Evolutionary conservation across 208 protist genomes (phyloP).

Genomic region (Wallacemonas rigidus): DNA sequence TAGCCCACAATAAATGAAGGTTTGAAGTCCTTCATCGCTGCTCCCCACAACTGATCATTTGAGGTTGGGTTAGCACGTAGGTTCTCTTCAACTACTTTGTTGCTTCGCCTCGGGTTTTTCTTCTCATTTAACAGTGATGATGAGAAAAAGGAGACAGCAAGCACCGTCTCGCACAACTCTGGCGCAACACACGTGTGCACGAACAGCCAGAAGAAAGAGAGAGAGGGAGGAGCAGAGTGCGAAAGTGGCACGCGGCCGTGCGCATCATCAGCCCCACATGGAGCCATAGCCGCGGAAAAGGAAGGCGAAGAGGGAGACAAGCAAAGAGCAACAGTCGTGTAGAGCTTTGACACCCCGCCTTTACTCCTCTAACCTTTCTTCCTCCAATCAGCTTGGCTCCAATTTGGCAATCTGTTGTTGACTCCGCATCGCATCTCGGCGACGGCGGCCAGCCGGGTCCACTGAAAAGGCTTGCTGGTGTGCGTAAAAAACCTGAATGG

Average conservation of each 20-base stretch:
- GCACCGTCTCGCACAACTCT: not conserved
- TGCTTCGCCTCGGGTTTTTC: not conserved
- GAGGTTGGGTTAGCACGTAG: not conserved
- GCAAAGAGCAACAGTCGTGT: too few relatives aligned
- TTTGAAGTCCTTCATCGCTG: too few relatives aligned
- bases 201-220: not conserved
- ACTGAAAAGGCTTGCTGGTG: constrained; percentile 74
- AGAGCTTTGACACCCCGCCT: too few relatives aligned
- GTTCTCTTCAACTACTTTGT: not conserved
- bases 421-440: constrained; percentile 49
- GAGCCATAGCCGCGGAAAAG: too few relatives aligned
- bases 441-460: constrained; percentile 60
- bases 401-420: constrained; percentile 16
- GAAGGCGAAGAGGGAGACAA: too few relatives aligned
- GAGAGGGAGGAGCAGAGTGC: not conserved
- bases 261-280: too few relatives aligned
- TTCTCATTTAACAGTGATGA: not conserved
- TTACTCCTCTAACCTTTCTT: not conserved
- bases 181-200: not conserved
- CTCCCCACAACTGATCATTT: too few relatives aligned
- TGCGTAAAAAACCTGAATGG: constrained; percentile 81
- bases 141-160: not conserved
- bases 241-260: too few relatives aligned
- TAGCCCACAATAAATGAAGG: too few relatives aligned
- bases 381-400: not conserved